Conservation (phyloP, 1,284 basidiomycete species). For the Ustilago loliicola region DNA sequence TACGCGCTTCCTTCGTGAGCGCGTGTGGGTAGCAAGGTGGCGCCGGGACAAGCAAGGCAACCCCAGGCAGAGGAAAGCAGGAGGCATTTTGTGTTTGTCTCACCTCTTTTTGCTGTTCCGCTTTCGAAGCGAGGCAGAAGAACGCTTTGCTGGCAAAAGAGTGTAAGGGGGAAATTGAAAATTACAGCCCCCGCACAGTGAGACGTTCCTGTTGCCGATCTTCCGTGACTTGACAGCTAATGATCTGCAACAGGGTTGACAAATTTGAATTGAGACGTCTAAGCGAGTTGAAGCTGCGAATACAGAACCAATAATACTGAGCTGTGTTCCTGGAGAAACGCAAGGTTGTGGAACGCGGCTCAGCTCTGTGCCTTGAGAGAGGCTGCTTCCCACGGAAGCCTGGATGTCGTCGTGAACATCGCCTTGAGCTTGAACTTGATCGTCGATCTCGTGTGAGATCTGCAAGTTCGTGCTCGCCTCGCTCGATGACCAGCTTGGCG, state of each 20-base stretch:
- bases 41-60: not conserved
- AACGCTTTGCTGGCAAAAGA: constrained; percentile 9
- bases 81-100: constrained; percentile 16
- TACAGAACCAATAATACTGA: not conserved
- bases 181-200: not conserved
- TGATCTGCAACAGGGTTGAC: constrained; percentile 6
- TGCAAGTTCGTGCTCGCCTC: not conserved
- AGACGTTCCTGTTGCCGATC: constrained; percentile 9
- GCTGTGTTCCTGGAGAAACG: constrained; percentile 2
- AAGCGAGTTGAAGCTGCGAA: not conserved
- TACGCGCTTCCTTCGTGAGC: not conserved
- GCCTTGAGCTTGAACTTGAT: not conserved
- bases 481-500: not conserved
- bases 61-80: not conserved
- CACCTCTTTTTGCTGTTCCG: not conserved
- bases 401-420: no score
- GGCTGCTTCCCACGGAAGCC: not conserved
- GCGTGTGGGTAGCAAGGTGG: not conserved
- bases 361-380: no score
- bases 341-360: constrained; percentile 7
- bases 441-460: constrained; percentile 2
- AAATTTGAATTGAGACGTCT: not conserved
- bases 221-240: constrained; percentile 8
- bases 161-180: not conserved
- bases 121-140: constrained; percentile 3